These are phyloP conservation scores for Zygosaccharomyces pseudobailii DNA, from an alignment of 1,139 yeast genomes.

Conservation along the genomic window DNA sequence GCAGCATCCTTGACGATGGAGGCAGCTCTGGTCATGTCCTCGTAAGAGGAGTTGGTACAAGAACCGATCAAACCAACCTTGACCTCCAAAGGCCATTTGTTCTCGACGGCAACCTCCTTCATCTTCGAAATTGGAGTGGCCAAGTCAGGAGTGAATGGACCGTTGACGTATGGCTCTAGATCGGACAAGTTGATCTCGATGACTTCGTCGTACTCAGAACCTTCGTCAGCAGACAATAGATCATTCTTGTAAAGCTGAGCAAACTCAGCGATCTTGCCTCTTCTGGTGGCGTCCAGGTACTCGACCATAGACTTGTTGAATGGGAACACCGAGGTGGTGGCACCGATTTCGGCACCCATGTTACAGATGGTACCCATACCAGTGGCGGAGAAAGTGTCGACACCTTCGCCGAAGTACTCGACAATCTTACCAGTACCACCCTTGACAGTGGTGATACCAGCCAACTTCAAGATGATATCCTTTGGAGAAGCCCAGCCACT, in stretches of 20 bases:
- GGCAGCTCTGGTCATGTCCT: constrained; percentile 98
- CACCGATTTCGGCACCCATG: constrained; percentile 99
- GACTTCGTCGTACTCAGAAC: constrained; percentile 93
- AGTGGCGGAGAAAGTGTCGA: constrained; percentile 91
- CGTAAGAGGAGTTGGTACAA: constrained; percentile 98
- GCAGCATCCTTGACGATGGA: constrained; percentile 90
- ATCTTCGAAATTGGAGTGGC: constrained; percentile 95
- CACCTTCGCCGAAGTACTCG: constrained; percentile 97
- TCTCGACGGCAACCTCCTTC: constrained; percentile 79
- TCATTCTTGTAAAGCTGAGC: constrained; percentile 73
- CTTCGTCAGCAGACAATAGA: constrained; percentile 84
- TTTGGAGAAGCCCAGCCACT: constrained; percentile 99
- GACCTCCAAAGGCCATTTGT: constrained; percentile 93
- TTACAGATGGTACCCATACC: constrained; percentile 99
- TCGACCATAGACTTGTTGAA: constrained; percentile 86
- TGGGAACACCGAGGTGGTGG: constrained; percentile 98
- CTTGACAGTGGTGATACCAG: constrained; percentile 96
- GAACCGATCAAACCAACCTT: constrained; percentile 97
- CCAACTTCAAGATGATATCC: constrained; percentile 91
- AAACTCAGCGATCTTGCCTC: constrained; percentile 77
- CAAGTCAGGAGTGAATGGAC: constrained; percentile 99
- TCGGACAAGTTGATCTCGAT: constrained; percentile 92
- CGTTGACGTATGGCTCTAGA: constrained; percentile 95
- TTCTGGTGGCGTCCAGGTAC: constrained; percentile 83
- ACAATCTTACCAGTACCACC: constrained; percentile 99